phyloP scores from a whole-genome alignment of 2,329 filamentous ascomycete genomes.

The Arthrobotrys sinensis region DNA sequence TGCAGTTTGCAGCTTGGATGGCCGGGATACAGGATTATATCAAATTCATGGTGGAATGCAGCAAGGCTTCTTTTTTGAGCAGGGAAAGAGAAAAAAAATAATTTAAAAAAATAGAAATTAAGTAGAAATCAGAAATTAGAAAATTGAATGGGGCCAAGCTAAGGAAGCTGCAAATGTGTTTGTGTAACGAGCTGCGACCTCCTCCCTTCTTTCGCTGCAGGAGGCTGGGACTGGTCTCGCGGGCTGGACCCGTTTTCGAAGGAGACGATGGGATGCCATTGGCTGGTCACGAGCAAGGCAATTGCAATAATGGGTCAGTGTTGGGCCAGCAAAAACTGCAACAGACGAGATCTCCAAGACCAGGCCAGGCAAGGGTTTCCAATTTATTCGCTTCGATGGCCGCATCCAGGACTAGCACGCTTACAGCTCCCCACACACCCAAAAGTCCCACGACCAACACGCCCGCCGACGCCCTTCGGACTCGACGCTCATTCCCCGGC shows the following conservation, averaged over 20 bases:
- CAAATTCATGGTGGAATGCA: conserved; percentile 8
- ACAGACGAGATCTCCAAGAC: conserved; percentile 25
- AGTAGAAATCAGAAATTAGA: background rate
- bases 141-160: background rate
- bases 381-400: conserved; percentile 52
- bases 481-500: conserved; percentile 56
- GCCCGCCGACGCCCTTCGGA: conserved; percentile 42
- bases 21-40: background rate
- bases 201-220: conserved; percentile 18
- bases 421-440: conserved; percentile 1
- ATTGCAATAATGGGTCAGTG: conserved; percentile 5
- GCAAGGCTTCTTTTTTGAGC: background rate
- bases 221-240: conserved; percentile 27
- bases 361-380: conserved; percentile 30
- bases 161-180: conserved; percentile 38
- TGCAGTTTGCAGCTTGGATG: conserved; percentile 7
- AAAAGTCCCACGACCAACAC: conserved; percentile 7
- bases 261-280: conserved; percentile 30
- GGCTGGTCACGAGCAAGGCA: conserved; percentile 22
- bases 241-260: conserved; percentile 8
- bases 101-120: background rate
- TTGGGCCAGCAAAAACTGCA: conserved; percentile 45
- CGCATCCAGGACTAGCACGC: conserved; percentile 31
- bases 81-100: background rate
- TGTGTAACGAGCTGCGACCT: conserved; percentile 47